Conservation (phyloP, 495 filamentous ascomycete genomes). For the Parathielavia hyrcaniae region DNA sequence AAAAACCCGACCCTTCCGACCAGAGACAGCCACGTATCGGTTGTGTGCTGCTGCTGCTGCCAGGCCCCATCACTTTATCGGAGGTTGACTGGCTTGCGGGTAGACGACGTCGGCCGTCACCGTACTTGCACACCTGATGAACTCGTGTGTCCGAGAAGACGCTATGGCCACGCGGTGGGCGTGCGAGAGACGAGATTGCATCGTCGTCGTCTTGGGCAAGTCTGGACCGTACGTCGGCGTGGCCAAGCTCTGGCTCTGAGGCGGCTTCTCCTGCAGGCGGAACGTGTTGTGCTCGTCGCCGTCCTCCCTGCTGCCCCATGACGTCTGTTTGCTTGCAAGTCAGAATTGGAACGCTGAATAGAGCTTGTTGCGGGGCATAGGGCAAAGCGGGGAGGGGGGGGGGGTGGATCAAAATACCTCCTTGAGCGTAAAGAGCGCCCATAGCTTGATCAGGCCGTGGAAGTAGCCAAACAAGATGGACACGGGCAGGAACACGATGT, state of each 20-base stretch:
- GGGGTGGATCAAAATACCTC: slow-evolving; percentile 53
- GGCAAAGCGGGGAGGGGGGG: not conserved
- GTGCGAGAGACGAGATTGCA: slow-evolving; percentile 15
- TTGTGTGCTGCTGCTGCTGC: too few species aligned
- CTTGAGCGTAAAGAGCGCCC: slow-evolving; percentile 63
- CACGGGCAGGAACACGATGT: slow-evolving; percentile 62
- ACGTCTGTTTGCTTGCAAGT: slow-evolving; percentile 45
- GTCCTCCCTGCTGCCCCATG: slow-evolving; percentile 63
- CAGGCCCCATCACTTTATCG: slow-evolving; percentile 2
- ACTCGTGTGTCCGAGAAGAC: slow-evolving; percentile 17
- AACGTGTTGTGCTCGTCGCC: slow-evolving; percentile 57
- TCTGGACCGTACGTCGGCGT: slow-evolving; percentile 36
- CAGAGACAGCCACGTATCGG: too few species aligned
- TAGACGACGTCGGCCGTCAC: slow-evolving; percentile 3
- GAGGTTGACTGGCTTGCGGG: slow-evolving; percentile 1
- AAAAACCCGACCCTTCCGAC: slow-evolving; percentile 23
- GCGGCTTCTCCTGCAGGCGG: slow-evolving; percentile 48
- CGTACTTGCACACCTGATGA: slow-evolving; percentile 12
- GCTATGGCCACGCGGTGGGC: slow-evolving; percentile 15
- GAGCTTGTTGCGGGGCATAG: too few species aligned
- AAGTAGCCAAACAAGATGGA: slow-evolving; percentile 73
- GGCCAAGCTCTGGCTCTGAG: slow-evolving; percentile 43
- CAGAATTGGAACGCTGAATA: not conserved
- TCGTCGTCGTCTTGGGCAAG: slow-evolving; percentile 22
- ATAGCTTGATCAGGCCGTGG: slow-evolving; percentile 71